Base-by-base conservation (phyloP, 305 asterid genomes). In the Lippia alba region DNA sequence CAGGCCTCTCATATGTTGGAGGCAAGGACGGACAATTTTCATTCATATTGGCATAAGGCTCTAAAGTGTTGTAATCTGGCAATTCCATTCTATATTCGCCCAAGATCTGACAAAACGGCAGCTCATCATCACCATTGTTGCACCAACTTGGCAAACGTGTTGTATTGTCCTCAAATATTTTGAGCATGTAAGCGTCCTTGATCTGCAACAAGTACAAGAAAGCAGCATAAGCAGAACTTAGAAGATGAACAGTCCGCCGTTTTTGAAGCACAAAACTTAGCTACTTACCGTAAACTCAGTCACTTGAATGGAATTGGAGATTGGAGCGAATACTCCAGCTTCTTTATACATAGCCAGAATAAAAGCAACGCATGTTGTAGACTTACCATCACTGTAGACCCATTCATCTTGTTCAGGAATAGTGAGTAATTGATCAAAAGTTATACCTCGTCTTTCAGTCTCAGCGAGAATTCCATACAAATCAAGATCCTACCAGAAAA, bases 341-440 rank as follows among this genome's bases (percentile, higher is more conserved):
- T 87, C 97, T 83, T 92, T 95, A 58, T 95, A 95, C 98, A 92
- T 95, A 3, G 96, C 82, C 74, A 95, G 84, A 64, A 95, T 90
- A 83, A 95, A 95, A 69, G 99, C 97, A 14, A 95, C 99, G 6
- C 99, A 95, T 49, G 98, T 90, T 12, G 99, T 90, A 2, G 99
- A 95, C 82, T 95, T 88, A 50, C 99, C 99, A 76, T 95, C 98
- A 76, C 98, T 95, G 80, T 95, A 95, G 40, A 92, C 80, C 99
- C 98, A 95, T 64, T 95, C 99, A 73, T 95, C 99, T 82, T 90
- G 90, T 79, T 95, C 99, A 2, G 98, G 98, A 64, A 95, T 84
- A 46, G 98, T 89, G 56, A 95, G 91, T 64, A 92, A 83, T 54
- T 95, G 91, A 74, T 92, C 98, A 49, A 95, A 92, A 69, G 90